A percentile compares a stretch with the other conserved stretches of the same genome.
Conservation (phyloP, 2,329 filamentous ascomycete genomes). For the Alternaria brassicicola region DNA sequence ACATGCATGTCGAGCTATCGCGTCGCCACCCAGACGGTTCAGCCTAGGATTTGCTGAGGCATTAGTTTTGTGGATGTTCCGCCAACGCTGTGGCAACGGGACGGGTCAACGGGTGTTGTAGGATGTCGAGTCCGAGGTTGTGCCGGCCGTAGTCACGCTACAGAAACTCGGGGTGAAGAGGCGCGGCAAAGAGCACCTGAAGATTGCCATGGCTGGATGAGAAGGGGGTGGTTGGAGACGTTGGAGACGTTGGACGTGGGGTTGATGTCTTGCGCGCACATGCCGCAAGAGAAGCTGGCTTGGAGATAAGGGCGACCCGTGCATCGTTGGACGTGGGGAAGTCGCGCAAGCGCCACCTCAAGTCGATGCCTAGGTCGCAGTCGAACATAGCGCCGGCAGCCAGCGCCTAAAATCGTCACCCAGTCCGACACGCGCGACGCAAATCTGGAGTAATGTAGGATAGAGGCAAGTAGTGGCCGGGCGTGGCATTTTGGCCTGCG, state of each 20-base stretch:
- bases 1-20: conserved; percentile 2
- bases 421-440: conserved; percentile 9
- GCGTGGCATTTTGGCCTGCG: conserved; percentile 9
- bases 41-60: neutral
- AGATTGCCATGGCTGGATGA: neutral
- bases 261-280: conserved; percentile 14
- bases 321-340: conserved; percentile 12
- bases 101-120: conserved; percentile 10
- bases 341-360: conserved; percentile 11
- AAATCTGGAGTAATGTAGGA: conserved; percentile 12
- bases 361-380: conserved; percentile 6
- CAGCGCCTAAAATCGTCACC: conserved; percentile 6
- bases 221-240: neutral
- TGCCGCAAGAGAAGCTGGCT: conserved; percentile 11
- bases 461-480: conserved; percentile 4
- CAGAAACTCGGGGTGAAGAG: neutral
- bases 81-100: conserved; percentile 12
- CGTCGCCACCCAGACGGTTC: conserved; percentile 1
- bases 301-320: conserved; percentile 10
- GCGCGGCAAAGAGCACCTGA: neutral
- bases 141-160: neutral
- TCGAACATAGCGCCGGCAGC: conserved; percentile 8
- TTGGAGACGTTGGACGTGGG: neutral
- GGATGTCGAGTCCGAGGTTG: neutral
- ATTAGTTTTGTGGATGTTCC: neutral